These are phyloP conservation scores for Saturnispora halmiae DNA, from an alignment of 805 yeast species.

Conservation along the genomic window DNA sequence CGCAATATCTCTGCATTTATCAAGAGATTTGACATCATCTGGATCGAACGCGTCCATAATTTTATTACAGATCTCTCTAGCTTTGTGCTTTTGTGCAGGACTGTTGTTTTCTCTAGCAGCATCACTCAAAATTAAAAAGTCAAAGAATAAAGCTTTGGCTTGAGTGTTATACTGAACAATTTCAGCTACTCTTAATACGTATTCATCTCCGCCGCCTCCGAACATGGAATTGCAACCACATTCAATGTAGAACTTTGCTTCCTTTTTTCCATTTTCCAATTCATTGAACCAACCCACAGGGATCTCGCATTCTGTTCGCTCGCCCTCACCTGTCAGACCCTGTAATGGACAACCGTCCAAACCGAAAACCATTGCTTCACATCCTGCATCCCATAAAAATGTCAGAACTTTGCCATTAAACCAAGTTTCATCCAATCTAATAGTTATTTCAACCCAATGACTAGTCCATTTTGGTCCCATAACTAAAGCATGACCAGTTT, in stretches of 20 bases:
- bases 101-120: constrained; percentile 81
- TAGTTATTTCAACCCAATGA: constrained; percentile 75
- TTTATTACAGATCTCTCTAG: constrained; percentile 67
- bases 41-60: constrained; percentile 83
- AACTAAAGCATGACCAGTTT: constrained; percentile 55
- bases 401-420: constrained; percentile 24
- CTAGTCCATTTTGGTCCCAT: constrained; percentile 94
- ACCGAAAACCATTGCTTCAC: constrained; percentile 77
- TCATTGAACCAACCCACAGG: constrained; percentile 43
- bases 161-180: constrained; percentile 71
- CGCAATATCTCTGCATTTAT: constrained; percentile 59
- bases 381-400: constrained; percentile 61
- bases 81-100: constrained; percentile 72
- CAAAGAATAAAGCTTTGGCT: constrained; percentile 69
- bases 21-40: constrained; percentile 46
- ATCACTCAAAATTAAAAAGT: constrained; percentile 83
- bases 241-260: constrained; percentile 71
- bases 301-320: constrained; percentile 62
- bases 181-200: constrained; percentile 61
- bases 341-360: constrained; percentile 60
- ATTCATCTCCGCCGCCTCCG: constrained; percentile 54
- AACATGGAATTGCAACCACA: constrained; percentile 93
- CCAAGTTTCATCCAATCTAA: constrained; percentile 61
- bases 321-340: constrained; percentile 83
- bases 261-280: constrained; percentile 27